Conservation (phyloP, 2,329 filamentous ascomycete genomes). For the Microsporum canis region DNA sequence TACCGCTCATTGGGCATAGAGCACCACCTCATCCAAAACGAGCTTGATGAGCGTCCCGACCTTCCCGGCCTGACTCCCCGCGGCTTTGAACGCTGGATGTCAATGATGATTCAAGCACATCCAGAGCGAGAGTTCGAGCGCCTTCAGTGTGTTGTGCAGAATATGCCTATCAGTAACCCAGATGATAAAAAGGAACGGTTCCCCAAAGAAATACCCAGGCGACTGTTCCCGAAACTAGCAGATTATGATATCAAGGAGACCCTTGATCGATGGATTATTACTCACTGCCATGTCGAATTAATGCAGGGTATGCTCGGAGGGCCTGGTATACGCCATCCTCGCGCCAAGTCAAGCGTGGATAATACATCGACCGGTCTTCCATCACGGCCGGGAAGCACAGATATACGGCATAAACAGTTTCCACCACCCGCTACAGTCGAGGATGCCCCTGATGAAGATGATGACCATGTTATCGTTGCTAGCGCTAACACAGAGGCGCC, state of each 20-base stretch:
- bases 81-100: slow-evolving; percentile 64
- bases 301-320: slow-evolving; percentile 24
- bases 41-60: slow-evolving; percentile 42
- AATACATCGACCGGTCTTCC: background rate
- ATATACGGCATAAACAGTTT: slow-evolving; percentile 12
- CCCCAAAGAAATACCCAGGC: slow-evolving; percentile 64
- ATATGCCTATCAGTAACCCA: slow-evolving; percentile 59
- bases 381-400: slow-evolving; percentile 2
- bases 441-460: slow-evolving; percentile 30
- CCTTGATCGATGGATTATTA: slow-evolving; percentile 49
- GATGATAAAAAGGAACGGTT: slow-evolving; percentile 59
- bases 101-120: slow-evolving; percentile 59
- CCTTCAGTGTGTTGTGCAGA: slow-evolving; percentile 54
- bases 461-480: slow-evolving; percentile 20
- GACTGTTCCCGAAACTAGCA: slow-evolving; percentile 53
- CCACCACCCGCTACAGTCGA: slow-evolving; percentile 20
- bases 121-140: slow-evolving; percentile 64
- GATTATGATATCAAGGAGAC: slow-evolving; percentile 49
- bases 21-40: slow-evolving; percentile 53
- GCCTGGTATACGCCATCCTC: slow-evolving; percentile 19
- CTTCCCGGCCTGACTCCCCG: slow-evolving; percentile 54
- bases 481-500: background rate
- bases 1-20: slow-evolving; percentile 46
- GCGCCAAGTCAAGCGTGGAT: slow-evolving; percentile 6
- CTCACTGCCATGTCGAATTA: slow-evolving; percentile 40